Evolutionary conservation across 2,329 filamentous ascomycete genomes (phyloP).

Genomic region (Dactylellina drechsleri): DNA sequence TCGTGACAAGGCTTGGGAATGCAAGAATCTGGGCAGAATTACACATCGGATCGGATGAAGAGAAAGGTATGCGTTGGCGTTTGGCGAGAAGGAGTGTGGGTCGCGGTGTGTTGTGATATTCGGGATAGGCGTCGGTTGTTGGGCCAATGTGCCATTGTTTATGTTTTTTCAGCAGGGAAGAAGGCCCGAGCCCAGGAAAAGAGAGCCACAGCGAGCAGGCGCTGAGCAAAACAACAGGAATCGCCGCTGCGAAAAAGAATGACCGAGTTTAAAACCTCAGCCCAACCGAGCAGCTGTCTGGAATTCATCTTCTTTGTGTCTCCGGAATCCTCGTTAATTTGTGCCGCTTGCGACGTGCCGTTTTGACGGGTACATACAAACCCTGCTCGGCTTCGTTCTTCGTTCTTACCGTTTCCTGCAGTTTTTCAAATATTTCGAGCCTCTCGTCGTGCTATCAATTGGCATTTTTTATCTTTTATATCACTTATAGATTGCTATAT

Average conservation of each 20-base stretch:
- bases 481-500: constrained; percentile 15
- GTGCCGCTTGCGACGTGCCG: constrained; percentile 8
- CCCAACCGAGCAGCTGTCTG: constrained; percentile 17
- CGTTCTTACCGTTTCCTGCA: background rate
- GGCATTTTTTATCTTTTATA: constrained; percentile 1
- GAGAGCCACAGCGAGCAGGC: too few species aligned
- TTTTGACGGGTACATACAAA: constrained; percentile 6
- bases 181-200: too few species aligned
- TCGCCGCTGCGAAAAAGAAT: background rate
- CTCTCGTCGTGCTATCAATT: too few species aligned
- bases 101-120: constrained; percentile 12
- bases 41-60: background rate
- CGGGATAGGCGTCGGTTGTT: constrained; percentile 22
- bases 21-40: too few species aligned
- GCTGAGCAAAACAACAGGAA: constrained; percentile 23
- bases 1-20: too few species aligned
- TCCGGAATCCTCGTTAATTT: background rate
- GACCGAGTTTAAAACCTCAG: constrained; percentile 43
- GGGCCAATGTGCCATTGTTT: constrained; percentile 10
- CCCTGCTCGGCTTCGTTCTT: constrained; percentile 17
- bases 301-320: constrained; percentile 20
- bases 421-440: background rate
- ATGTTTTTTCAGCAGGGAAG: too few species aligned
- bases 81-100: constrained; percentile 18
- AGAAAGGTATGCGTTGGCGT: background rate